These are phyloP conservation scores for Tricharina praecox DNA, from an alignment of 495 filamentous ascomycete species.

Conservation along the genomic window DNA sequence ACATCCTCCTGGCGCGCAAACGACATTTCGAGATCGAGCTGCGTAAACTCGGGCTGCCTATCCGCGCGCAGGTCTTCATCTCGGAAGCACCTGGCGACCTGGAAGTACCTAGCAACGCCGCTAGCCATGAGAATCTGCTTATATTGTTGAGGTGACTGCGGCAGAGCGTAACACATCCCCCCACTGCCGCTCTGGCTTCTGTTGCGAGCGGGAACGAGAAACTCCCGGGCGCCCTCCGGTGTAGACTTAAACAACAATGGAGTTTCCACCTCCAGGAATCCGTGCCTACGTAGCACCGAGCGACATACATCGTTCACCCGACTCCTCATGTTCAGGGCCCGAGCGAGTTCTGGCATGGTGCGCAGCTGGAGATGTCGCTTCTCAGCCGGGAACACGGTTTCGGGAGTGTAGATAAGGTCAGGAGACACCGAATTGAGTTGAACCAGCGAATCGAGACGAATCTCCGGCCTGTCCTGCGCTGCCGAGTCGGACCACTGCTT, in stretches of 20 bases:
- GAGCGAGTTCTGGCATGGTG: slow-evolving; percentile 42
- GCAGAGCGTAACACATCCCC: slow-evolving; percentile 71
- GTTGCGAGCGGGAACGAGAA: slow-evolving; percentile 74
- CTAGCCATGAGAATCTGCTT: slow-evolving; percentile 96
- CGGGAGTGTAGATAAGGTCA: slow-evolving; percentile 54
- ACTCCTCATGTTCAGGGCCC: slow-evolving; percentile 45
- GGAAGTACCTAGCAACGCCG: slow-evolving; percentile 66
- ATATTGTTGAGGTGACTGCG: slow-evolving; percentile 95
- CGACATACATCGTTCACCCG: slow-evolving; percentile 37
- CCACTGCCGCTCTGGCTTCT: no score
- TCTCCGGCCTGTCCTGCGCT: slow-evolving; percentile 31
- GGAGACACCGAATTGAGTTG: slow-evolving; percentile 59
- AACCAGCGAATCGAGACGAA: slow-evolving; percentile 45
- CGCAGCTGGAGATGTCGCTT: slow-evolving; percentile 75
- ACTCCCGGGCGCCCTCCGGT: slow-evolving; percentile 87
- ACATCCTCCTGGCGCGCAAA: slow-evolving; percentile 62
- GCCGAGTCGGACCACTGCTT: no score
- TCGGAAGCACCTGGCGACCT: slow-evolving; percentile 87
- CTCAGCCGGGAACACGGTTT: slow-evolving; percentile 53
- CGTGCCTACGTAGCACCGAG: slow-evolving; percentile 33
- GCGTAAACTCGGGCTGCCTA: slow-evolving; percentile 91
- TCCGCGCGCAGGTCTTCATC: slow-evolving; percentile 90
- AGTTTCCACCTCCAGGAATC: slow-evolving; percentile 73
- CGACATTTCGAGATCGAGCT: slow-evolving; percentile 86
- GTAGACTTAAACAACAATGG: slow-evolving; percentile 94